These are phyloP conservation scores for Moniliophthora roreri DNA, from an alignment of 1,284 basidiomycete species.

Conservation along the genomic window DNA sequence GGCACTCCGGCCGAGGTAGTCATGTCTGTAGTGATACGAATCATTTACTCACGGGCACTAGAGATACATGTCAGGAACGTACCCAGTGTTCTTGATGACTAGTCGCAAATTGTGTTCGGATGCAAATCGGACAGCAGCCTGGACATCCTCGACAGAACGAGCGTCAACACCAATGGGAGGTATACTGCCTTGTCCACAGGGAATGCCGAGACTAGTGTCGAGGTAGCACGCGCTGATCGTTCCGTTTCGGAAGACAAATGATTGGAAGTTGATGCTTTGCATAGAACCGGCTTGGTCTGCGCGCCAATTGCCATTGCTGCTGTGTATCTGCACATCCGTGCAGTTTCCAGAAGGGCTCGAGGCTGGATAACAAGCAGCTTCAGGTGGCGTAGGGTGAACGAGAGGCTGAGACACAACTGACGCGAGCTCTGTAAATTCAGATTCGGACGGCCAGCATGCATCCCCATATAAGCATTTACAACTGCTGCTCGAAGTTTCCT, in stretches of 20 bases:
- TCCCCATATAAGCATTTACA: conserved; percentile 28
- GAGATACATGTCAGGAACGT: conserved; percentile 12
- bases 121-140: conserved; percentile 41
- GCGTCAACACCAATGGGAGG: conserved; percentile 44
- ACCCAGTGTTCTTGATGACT: conserved; percentile 49
- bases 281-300: conserved; percentile 38
- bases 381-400: conserved; percentile 33
- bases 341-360: conserved; percentile 32
- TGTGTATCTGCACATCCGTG: conserved; percentile 27
- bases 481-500: not conserved
- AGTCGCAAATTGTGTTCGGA: conserved; percentile 37
- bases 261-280: conserved; percentile 39
- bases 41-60: not conserved
- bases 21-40: conserved; percentile 23
- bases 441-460: conserved; percentile 39
- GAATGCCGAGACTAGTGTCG: conserved; percentile 34
- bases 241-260: conserved; percentile 35
- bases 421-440: conserved; percentile 33
- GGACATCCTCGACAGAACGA: conserved; percentile 32
- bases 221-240: conserved; percentile 41
- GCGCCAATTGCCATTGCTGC: conserved; percentile 36
- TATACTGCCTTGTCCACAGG: conserved; percentile 43
- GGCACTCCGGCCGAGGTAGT: conserved; percentile 37
- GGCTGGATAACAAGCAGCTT: conserved; percentile 34
- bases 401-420: conserved; percentile 37